Evolutionary conservation across 805 yeast genomes (phyloP).

Genomic region (Helenozyma rhizophorensis): DNA sequence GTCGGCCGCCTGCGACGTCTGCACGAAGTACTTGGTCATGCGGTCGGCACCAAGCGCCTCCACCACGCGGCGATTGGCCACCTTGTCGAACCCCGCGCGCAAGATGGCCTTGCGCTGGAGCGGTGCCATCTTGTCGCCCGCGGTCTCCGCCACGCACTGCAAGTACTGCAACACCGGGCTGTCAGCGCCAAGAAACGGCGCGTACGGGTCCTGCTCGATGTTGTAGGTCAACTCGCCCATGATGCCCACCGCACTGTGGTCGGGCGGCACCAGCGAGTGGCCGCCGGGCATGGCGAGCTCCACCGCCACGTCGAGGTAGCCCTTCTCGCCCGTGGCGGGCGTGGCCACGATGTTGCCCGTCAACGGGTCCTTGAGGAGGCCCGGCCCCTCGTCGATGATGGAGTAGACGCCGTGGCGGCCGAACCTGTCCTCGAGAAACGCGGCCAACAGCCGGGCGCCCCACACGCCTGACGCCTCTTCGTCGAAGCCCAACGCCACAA

Average conservation of each 20-base stretch:
- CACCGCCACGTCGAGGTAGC: constrained; percentile 12
- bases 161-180: constrained; percentile 59
- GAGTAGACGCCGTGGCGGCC: constrained; percentile 15
- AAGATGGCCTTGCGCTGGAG: constrained; percentile 27
- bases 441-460: constrained; percentile 9
- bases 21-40: constrained; percentile 24
- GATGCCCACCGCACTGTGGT: constrained; percentile 76
- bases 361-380: constrained; percentile 6
- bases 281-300: constrained; percentile 66
- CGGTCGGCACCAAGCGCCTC: constrained; percentile 14
- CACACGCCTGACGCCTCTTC: constrained; percentile 14
- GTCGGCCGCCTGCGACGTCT: constrained; percentile 33
- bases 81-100: constrained; percentile 32
- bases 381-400: constrained; percentile 17
- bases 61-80: constrained; percentile 27
- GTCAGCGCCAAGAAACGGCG: constrained; percentile 39
- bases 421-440: constrained; percentile 8
- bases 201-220: constrained; percentile 56
- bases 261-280: constrained; percentile 78
- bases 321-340: constrained; percentile 17
- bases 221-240: constrained; percentile 51
- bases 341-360: constrained; percentile 10
- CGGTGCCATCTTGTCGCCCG: constrained; percentile 20
- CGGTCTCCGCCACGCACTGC: constrained; percentile 61
- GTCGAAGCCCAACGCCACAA: constrained; percentile 15